Conservation (phyloP, 441 rosid species). For the Pelargonium citronellum region DNA sequence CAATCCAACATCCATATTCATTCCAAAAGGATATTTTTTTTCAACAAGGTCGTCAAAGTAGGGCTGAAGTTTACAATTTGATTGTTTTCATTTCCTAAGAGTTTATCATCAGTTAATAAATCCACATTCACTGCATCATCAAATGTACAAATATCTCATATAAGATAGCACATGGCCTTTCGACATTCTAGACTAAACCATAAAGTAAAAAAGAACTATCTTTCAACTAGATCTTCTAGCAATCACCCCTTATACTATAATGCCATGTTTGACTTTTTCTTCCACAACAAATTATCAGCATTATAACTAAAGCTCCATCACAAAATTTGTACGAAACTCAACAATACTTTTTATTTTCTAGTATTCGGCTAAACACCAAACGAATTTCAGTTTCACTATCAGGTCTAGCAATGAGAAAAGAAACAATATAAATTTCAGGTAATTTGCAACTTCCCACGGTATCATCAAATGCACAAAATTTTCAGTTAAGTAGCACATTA, state of each 20-base stretch:
- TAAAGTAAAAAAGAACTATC: not conserved
- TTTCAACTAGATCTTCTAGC: too few species aligned
- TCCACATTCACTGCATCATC: not conserved
- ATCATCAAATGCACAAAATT: not conserved
- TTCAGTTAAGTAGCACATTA: too few species aligned
- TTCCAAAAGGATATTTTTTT: not conserved
- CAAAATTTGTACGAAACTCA: not conserved
- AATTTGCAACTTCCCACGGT: not conserved
- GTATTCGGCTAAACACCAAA: not conserved
- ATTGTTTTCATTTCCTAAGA: not conserved
- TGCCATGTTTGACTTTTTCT: not conserved
- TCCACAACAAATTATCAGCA: not conserved
- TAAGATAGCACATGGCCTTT: not conserved
- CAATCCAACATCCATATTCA: not conserved
- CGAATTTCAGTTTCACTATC: not conserved
- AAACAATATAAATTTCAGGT: not conserved
- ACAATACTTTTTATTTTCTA: not conserved
- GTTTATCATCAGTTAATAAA: not conserved
- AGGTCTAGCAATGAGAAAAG: not conserved
- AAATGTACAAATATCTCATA: not conserved
- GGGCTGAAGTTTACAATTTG: not conserved
- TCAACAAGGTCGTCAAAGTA: not conserved
- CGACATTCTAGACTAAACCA: not conserved
- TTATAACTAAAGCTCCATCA: not conserved
- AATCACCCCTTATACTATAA: too few species aligned